phyloP scores from a whole-genome alignment of 2,329 filamentous ascomycete genomes.

The Alternaria brassicicola region DNA sequence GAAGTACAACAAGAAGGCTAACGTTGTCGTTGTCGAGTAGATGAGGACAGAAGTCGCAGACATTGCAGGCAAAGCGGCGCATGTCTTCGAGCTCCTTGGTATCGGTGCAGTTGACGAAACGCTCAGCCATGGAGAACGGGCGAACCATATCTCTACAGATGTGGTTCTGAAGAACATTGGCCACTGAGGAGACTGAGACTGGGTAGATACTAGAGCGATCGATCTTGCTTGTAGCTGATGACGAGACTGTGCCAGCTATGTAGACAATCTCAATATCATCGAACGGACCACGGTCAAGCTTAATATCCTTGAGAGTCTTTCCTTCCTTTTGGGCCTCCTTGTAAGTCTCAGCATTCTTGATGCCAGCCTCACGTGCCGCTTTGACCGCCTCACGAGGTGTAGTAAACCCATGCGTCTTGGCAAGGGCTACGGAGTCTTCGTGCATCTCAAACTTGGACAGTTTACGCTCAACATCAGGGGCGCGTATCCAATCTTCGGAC shows the following conservation, averaged over 20 bases:
- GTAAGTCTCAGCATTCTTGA: constrained; percentile 23
- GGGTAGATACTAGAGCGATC: constrained; percentile 45
- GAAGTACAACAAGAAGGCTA: constrained; percentile 44
- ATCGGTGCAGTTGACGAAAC: constrained; percentile 42
- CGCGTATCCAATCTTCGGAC: constrained; percentile 48
- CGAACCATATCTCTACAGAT: constrained; percentile 46
- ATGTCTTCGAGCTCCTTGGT: constrained; percentile 40
- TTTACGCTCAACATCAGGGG: constrained; percentile 47
- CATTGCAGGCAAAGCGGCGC: constrained; percentile 44
- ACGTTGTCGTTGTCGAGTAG: constrained; percentile 49
- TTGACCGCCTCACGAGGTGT: constrained; percentile 43
- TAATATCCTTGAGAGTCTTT: constrained; percentile 28
- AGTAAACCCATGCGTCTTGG: constrained; percentile 33
- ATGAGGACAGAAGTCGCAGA: constrained; percentile 48
- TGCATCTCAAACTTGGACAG: constrained; percentile 48
- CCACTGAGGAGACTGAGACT: constrained; percentile 43
- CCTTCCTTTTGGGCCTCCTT: constrained; percentile 21
- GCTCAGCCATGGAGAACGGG: constrained; percentile 43
- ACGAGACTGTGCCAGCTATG: constrained; percentile 47
- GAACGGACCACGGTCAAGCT: constrained; percentile 39
- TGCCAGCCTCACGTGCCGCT: constrained; percentile 37
- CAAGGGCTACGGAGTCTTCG: constrained; percentile 42
- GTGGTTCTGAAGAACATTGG: constrained; percentile 41
- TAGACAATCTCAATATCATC: constrained; percentile 50
- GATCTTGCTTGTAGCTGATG: constrained; percentile 44